Conservation (phyloP, 2,329 filamentous ascomycete genomes). For the Hymenoscyphus salicellus region DNA sequence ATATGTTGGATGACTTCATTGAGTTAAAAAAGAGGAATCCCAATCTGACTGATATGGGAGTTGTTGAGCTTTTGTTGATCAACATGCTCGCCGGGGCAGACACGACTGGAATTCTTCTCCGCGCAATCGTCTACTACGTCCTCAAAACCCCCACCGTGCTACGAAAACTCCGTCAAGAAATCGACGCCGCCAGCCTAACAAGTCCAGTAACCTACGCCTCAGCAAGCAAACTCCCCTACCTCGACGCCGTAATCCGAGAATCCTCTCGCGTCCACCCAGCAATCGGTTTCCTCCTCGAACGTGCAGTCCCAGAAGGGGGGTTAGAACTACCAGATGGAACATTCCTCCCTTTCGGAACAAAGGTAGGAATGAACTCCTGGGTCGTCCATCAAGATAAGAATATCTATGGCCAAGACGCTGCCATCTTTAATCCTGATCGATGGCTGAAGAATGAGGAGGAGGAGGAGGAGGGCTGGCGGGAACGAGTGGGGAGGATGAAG, state of each 20-base stretch:
- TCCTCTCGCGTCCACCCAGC: conserved; percentile 48
- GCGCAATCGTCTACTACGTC: conserved; percentile 39
- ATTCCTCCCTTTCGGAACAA: conserved; percentile 50
- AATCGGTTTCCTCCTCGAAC: conserved; percentile 48
- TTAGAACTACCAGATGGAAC: conserved; percentile 39
- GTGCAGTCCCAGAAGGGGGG: conserved; percentile 45
- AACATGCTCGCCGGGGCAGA: conserved; percentile 35
- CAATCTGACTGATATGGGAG: neutral
- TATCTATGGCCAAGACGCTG: conserved; percentile 59
- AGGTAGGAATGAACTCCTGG: conserved; percentile 45
- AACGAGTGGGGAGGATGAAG: conserved; percentile 40
- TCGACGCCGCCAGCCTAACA: conserved; percentile 36
- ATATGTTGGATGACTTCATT: conserved; percentile 34
- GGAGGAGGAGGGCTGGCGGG: conserved; percentile 35
- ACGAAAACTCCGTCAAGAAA: conserved; percentile 37
- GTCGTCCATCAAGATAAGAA: conserved; percentile 49
- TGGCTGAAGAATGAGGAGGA: conserved; percentile 40
- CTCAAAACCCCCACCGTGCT: conserved; percentile 30
- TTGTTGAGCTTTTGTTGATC: neutral
- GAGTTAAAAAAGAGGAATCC: conserved; percentile 13
- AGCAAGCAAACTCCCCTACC: conserved; percentile 40
- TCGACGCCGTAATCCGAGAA: conserved; percentile 52
- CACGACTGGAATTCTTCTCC: conserved; percentile 37
- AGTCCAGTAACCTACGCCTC: conserved; percentile 26
- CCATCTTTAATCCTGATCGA: conserved; percentile 57